Conservation (phyloP, 2,329 filamentous ascomycete genomes). For the Verticillium tricorpus region DNA sequence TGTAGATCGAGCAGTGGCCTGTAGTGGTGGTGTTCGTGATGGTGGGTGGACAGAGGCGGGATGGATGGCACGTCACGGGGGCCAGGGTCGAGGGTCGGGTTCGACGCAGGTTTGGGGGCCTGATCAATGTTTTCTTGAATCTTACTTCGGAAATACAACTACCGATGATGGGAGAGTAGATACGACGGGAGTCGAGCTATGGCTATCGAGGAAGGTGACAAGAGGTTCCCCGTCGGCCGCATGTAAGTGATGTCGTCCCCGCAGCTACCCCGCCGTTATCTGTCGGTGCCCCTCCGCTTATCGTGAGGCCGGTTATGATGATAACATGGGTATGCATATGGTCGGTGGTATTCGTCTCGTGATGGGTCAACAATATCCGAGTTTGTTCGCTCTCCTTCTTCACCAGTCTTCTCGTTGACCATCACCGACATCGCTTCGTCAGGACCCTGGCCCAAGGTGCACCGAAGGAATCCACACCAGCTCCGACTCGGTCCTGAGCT, state of each 20-base stretch:
- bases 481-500: neutral
- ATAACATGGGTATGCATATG: neutral
- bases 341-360: neutral
- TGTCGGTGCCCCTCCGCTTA: neutral
- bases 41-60: neutral
- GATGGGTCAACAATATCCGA: neutral
- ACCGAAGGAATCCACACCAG: neutral
- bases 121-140: neutral
- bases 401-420: neutral
- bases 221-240: neutral
- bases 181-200: neutral
- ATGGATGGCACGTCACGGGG: neutral
- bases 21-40: neutral
- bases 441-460: neutral
- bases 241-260: neutral
- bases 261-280: constrained; percentile 3
- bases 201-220: neutral
- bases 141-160: neutral
- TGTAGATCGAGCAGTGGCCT: neutral
- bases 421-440: neutral
- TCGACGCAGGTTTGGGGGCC: neutral
- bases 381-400: neutral
- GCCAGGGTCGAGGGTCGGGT: neutral
- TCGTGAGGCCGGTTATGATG: neutral
- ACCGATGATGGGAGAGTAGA: neutral